Evolutionary conservation across 2,329 filamentous ascomycete genomes (phyloP).

Genomic region (Trichoderma gracile): DNA sequence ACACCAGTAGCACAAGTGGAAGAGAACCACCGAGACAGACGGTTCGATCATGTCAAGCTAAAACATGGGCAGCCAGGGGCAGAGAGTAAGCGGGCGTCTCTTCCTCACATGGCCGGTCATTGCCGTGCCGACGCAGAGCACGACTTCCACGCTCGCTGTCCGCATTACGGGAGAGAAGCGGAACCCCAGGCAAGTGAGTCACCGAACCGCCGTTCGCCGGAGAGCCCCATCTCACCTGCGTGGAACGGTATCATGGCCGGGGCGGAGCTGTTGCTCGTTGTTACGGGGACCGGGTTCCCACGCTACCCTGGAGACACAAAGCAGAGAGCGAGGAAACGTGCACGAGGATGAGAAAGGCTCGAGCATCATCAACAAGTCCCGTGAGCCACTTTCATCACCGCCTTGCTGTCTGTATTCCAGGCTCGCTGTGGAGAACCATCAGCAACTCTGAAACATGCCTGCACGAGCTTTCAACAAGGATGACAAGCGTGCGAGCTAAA

Average conservation of each 20-base stretch:
- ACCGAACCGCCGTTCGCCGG: constrained; percentile 20
- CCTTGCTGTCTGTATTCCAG: background rate
- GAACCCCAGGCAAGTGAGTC: constrained; percentile 23
- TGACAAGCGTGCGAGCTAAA: constrained; percentile 23
- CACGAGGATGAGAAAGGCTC: background rate
- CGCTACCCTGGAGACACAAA: constrained; percentile 12
- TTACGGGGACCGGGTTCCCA: background rate
- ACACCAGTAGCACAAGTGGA: background rate
- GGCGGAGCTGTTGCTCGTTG: constrained; percentile 3
- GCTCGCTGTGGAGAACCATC: constrained; percentile 4
- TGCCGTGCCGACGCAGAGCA: constrained; percentile 20
- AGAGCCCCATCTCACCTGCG: constrained; percentile 17
- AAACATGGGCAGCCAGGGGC: constrained; percentile 9
- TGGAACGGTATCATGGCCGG: constrained; percentile 18
- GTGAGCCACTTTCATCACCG: constrained; percentile 16
- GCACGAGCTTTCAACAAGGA: constrained; percentile 2
- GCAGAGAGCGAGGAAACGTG: background rate
- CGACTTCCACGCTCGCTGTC: constrained; percentile 13
- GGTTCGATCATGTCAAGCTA: background rate
- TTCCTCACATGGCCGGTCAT: constrained; percentile 7
- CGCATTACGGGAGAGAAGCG: constrained; percentile 17
- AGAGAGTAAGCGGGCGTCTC: constrained; percentile 7
- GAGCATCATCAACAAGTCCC: background rate
- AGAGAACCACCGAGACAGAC: background rate
- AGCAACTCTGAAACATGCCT: constrained; percentile 13